Percentiles rank a stretch among this genome's conserved stretches.
These are phyloP conservation scores for Dalbergia cultrata DNA, from an alignment of 306 rosid genomes.

Conservation along the genomic window DNA sequence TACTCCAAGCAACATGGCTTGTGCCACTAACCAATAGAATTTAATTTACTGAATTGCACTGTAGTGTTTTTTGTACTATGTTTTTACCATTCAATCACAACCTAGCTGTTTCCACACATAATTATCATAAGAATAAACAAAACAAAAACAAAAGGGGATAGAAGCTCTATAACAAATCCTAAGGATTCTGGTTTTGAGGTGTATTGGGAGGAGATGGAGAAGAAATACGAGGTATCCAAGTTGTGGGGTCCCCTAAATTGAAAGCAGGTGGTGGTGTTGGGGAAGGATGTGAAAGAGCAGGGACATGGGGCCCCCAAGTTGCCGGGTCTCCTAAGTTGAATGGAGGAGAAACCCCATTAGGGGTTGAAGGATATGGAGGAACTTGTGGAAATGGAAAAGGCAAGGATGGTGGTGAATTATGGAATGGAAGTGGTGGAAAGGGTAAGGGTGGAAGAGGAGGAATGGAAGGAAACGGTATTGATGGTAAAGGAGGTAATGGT, in stretches of 20 bases:
- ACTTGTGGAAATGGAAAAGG: constrained; percentile 34
- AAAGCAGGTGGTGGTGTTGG: constrained; percentile 46
- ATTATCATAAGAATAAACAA: background rate
- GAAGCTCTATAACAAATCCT: background rate
- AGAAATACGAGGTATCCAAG: constrained; percentile 60
- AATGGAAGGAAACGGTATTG: too few species aligned
- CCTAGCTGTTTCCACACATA: constrained; percentile 2
- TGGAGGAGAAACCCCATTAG: constrained; percentile 47
- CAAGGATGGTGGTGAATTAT: constrained; percentile 20
- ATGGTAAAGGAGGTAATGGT: constrained; percentile 16
- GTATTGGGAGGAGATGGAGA: constrained; percentile 54
- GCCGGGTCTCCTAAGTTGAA: constrained; percentile 27
- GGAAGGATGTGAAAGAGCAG: constrained; percentile 43
- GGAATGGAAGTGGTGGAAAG: constrained; percentile 19
- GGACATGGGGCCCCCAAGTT: background rate
- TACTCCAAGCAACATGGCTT: too few species aligned
- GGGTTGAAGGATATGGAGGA: constrained; percentile 46
- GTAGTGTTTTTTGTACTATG: background rate
- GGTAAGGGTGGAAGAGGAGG: constrained; percentile 42
- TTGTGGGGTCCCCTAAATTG: constrained; percentile 60
- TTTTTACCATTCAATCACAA: background rate
- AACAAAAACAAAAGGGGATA: background rate
- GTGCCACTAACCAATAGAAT: background rate
- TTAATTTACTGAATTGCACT: background rate
- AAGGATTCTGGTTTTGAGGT: constrained; percentile 54